A percentile compares a stretch with the other conserved stretches of the same genome.
Conservation (phyloP, 1,284 basidiomycete species). For the Moniliella sp. region DNA sequence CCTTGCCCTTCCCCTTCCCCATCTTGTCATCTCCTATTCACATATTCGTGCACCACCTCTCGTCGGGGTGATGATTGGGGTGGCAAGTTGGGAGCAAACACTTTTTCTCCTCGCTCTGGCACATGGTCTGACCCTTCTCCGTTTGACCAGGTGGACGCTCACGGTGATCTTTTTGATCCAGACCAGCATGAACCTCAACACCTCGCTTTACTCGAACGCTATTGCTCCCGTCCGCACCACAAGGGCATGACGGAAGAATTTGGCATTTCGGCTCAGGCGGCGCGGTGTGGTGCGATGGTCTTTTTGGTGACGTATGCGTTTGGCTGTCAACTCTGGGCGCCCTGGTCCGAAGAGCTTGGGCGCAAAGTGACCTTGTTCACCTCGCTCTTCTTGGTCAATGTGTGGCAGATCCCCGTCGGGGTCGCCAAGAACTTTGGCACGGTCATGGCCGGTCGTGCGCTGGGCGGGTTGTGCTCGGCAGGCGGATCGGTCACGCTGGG, state of each 20-base stretch:
- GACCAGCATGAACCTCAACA: conserved; percentile 35
- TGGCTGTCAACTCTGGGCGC: conserved; percentile 33
- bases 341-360: conserved; percentile 33
- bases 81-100: no score
- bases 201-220: conserved; percentile 32
- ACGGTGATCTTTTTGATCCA: conserved; percentile 35
- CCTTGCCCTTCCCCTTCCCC: no score
- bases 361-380: conserved; percentile 3
- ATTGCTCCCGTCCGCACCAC: conserved; percentile 3
- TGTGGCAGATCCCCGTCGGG: conserved; percentile 23
- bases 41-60: no score
- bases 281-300: conserved; percentile 35
- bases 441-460: conserved; percentile 24
- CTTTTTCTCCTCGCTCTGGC: no score
- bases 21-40: no score
- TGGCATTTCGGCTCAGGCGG: conserved; percentile 32
- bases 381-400: conserved; percentile 33
- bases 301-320: conserved; percentile 36
- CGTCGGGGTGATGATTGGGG: no score
- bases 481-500: conserved; percentile 37
- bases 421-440: conserved; percentile 28
- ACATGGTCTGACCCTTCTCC: no score
- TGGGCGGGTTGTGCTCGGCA: conserved; percentile 33
- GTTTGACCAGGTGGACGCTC: no score
- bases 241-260: conserved; percentile 25